Conservation (phyloP, 2,329 filamentous ascomycete species). For the Pseudopithomyces chartarum region DNA sequence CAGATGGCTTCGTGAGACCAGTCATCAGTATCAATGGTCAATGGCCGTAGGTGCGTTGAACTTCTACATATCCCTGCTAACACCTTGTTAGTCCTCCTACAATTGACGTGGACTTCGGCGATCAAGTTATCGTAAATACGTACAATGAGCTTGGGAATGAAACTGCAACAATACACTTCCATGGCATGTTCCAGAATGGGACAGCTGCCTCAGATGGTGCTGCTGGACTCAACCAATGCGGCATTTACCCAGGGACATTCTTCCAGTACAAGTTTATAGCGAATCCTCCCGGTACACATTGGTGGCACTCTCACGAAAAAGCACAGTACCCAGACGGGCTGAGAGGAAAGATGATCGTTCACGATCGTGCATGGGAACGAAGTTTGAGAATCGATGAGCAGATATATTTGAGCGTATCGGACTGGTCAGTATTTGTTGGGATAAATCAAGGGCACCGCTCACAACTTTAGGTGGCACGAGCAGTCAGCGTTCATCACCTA, state of each 20-base stretch:
- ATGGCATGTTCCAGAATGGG: conserved; percentile 76
- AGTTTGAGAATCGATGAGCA: conserved; percentile 60
- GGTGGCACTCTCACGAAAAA: conserved; percentile 69
- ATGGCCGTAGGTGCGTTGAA: conserved; percentile 57
- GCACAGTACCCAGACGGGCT: conserved; percentile 69
- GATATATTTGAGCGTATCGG: conserved; percentile 66
- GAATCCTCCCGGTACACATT: conserved; percentile 58
- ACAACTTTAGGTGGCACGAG: conserved; percentile 58
- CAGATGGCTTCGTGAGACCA: conserved; percentile 38
- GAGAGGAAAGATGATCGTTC: conserved; percentile 68
- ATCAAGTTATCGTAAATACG: conserved; percentile 70
- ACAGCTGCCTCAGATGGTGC: conserved; percentile 75
- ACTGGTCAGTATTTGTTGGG: conserved; percentile 61
- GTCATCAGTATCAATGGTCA: conserved; percentile 72
- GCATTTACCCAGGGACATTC: conserved; percentile 63
- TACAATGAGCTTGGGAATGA: conserved; percentile 68
- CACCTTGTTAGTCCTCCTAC: conserved; percentile 58
- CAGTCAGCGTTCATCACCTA: conserved; percentile 57
- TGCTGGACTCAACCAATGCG: conserved; percentile 60
- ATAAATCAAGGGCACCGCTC: background rate
- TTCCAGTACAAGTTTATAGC: conserved; percentile 71
- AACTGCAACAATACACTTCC: conserved; percentile 72
- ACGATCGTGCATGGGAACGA: conserved; percentile 58
- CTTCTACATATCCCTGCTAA: background rate
- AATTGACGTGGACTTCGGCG: conserved; percentile 73